These are phyloP conservation scores for Neurospora sp. DNA, from an alignment of 495 filamentous ascomycete genomes.

Conservation along the genomic window DNA sequence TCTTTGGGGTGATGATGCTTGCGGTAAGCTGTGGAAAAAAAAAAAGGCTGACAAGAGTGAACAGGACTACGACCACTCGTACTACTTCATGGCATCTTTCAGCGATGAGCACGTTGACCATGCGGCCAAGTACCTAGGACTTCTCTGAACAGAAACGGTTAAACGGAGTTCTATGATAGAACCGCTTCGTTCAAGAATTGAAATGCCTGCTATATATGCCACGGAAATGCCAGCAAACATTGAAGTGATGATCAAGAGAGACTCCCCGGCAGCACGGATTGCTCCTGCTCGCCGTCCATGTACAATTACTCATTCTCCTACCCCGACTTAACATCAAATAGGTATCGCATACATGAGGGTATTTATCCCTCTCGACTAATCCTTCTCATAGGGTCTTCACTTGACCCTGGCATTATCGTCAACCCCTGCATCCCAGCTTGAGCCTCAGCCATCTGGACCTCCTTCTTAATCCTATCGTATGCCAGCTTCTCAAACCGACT, in stretches of 20 bases:
- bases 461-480: constrained; percentile 57
- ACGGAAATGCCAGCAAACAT: neutral
- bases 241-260: neutral
- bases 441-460: constrained; percentile 39
- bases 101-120: constrained; percentile 83
- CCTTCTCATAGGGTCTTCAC: constrained; percentile 18
- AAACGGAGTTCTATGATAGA: neutral
- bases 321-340: neutral
- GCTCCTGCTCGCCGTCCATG: neutral
- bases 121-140: constrained; percentile 68
- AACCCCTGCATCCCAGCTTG: constrained; percentile 21
- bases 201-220: neutral
- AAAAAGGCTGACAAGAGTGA: neutral
- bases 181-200: neutral
- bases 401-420: constrained; percentile 7
- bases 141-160: constrained; percentile 1
- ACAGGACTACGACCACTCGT: constrained; percentile 89
- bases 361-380: constrained; percentile 11
- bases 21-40: no score
- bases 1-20: no score
- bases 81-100: constrained; percentile 88
- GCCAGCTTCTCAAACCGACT: constrained; percentile 84
- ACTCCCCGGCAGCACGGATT: neutral
- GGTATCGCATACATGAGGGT: neutral
- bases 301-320: neutral